Conservation (phyloP, 495 filamentous ascomycete species). For the Aspergillus steynii region DNA sequence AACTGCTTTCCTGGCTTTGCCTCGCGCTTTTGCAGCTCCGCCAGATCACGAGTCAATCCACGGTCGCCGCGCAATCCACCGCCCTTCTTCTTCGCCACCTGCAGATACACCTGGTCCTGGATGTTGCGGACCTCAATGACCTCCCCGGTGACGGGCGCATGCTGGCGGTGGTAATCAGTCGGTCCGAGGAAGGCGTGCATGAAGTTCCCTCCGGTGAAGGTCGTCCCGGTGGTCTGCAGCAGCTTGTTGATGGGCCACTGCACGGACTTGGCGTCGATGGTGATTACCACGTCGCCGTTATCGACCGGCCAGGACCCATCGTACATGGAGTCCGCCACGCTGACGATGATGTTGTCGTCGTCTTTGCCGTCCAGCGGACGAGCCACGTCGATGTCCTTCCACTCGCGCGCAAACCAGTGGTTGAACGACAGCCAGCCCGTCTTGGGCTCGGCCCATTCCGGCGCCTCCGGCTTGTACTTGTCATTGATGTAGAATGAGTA, state of each 20-base stretch:
- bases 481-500: conserved; percentile 4
- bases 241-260: conserved; percentile 29
- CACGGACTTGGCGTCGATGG: conserved; percentile 20
- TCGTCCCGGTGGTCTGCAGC: conserved; percentile 5
- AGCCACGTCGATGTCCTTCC: conserved; percentile 5
- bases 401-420: conserved; percentile 10
- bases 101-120: conserved; percentile 24
- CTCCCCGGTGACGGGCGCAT: conserved; percentile 26
- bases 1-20: conserved; percentile 1
- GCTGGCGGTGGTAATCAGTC: conserved; percentile 32
- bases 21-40: background rate
- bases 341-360: conserved; percentile 5
- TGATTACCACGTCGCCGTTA: conserved; percentile 1
- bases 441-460: conserved; percentile 3
- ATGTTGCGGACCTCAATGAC: conserved; percentile 32
- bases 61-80: background rate
- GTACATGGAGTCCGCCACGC: conserved; percentile 6
- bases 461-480: background rate
- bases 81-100: conserved; percentile 15
- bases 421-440: conserved; percentile 13
- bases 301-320: conserved; percentile 4
- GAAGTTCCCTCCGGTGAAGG: conserved; percentile 19
- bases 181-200: conserved; percentile 33
- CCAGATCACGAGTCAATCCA: background rate
- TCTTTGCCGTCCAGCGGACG: conserved; percentile 1